Evolutionary conservation across 306 rosid genomes (phyloP).

Genomic region (Vicia sativa): DNA sequence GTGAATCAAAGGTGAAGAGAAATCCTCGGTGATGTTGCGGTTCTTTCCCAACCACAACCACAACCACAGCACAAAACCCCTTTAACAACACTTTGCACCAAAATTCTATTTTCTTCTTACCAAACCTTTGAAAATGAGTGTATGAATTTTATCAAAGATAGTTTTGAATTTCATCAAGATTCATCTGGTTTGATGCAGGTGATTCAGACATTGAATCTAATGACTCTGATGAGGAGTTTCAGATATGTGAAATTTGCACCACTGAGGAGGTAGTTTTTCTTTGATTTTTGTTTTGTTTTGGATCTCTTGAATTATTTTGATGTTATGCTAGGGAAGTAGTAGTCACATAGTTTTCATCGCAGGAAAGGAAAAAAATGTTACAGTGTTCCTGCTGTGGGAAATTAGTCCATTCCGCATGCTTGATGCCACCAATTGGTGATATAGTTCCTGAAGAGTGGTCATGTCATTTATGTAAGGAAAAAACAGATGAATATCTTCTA

Average conservation of each 20-base stretch:
- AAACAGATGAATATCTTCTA: slow-evolving; percentile 88
- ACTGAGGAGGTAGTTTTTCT: slow-evolving; percentile 67
- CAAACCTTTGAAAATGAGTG: not conserved
- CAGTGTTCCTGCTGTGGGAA: slow-evolving; percentile 91
- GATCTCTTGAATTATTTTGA: slow-evolving; percentile 29
- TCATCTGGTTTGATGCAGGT: slow-evolving; percentile 64
- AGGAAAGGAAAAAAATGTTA: slow-evolving; percentile 88
- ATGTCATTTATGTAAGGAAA: slow-evolving; percentile 87
- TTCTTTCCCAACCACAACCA: not conserved
- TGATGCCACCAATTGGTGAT: slow-evolving; percentile 84
- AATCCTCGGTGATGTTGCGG: not conserved
- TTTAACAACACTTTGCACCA: not conserved
- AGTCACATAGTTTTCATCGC: slow-evolving; percentile 40
- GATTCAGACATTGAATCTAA: slow-evolving; percentile 84
- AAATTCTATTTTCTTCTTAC: slow-evolving; percentile 7
- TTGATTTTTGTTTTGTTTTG: not conserved
- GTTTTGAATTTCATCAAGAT: slow-evolving; percentile 28
- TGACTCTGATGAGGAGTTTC: slow-evolving; percentile 97
- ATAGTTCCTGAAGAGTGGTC: slow-evolving; percentile 83
- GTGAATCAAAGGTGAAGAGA: not conserved
- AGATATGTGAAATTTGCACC: slow-evolving; percentile 90
- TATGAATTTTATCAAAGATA: slow-evolving; percentile 2
- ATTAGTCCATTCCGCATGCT: slow-evolving; percentile 82
- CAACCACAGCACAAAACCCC: not conserved
- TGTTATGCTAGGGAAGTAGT: slow-evolving; percentile 37